These are phyloP conservation scores for Stipa capillata DNA, from an alignment of 176 grass and related monocot genomes.

Conservation along the genomic window DNA sequence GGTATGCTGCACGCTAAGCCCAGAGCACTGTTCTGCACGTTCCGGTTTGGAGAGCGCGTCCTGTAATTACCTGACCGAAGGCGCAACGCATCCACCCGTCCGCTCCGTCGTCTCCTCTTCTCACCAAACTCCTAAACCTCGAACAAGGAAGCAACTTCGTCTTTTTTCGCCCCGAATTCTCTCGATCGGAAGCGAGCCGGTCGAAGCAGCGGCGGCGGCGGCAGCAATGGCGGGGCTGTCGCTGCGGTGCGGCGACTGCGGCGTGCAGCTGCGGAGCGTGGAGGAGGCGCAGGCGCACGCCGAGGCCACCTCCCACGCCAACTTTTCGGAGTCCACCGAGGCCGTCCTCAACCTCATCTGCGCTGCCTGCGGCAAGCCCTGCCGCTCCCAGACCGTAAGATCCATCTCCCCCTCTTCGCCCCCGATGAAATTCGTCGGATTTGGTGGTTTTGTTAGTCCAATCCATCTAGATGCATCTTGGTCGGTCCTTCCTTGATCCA, in stretches of 20 bases:
- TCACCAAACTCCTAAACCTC: not conserved
- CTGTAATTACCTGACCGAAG: no score
- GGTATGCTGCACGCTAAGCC: no score
- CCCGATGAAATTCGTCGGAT: not conserved
- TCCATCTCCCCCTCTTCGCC: not conserved
- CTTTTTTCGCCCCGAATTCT: not conserved
- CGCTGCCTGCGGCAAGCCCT: constrained; percentile 84
- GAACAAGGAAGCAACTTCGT: not conserved
- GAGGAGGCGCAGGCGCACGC: constrained; percentile 96
- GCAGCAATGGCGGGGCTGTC: constrained; percentile 72
- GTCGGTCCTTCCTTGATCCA: constrained; percentile 7
- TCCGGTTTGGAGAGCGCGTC: no score
- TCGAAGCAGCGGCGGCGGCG: no score
- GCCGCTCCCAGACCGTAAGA: constrained; percentile 80
- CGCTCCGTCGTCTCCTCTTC: not conserved
- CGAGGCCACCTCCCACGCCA: constrained; percentile 82
- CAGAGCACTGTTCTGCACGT: no score
- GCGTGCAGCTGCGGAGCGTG: constrained; percentile 86
- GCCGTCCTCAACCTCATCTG: constrained; percentile 92
- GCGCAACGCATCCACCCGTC: no score
- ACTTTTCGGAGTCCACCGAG: constrained; percentile 90
- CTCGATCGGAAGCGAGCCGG: not conserved
- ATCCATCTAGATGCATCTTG: not conserved
- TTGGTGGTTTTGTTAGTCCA: not conserved
- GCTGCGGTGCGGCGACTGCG: constrained; percentile 84